phyloP scores from a whole-genome alignment of 1,139 yeast species.

The Trichomonascaceae sp. region DNA sequence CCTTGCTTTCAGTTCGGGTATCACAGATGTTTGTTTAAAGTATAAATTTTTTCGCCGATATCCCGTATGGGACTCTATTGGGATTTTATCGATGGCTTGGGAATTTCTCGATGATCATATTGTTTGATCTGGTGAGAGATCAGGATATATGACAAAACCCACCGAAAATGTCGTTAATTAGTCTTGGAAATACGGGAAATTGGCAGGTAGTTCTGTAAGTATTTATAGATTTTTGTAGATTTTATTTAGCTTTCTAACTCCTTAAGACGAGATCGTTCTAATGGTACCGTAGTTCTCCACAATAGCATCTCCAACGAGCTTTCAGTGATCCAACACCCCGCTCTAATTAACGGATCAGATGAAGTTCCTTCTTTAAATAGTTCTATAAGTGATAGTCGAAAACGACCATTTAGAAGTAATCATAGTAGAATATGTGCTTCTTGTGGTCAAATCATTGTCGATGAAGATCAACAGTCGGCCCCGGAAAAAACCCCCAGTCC shows the following conservation, averaged over 20 bases:
- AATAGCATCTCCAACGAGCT: constrained; percentile 20
- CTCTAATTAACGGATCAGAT: neutral
- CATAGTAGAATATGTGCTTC: constrained; percentile 18
- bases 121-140: neutral
- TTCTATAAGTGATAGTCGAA: neutral
- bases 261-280: constrained; percentile 26
- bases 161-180: constrained; percentile 28
- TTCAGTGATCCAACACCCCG: constrained; percentile 4
- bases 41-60: no score
- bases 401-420: neutral
- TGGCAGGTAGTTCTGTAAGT: constrained; percentile 33
- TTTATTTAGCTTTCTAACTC: neutral
- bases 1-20: neutral
- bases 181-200: constrained; percentile 21
- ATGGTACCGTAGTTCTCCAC: constrained; percentile 31
- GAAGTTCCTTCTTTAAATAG: neutral
- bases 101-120: no score
- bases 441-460: constrained; percentile 23
- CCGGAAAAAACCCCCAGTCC: neutral
- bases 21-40: neutral
- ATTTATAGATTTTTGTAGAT: neutral
- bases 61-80: no score
- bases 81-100: neutral
- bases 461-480: neutral
- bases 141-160: neutral